These are phyloP conservation scores for Xenoacremonium recifei DNA, from an alignment of 2,329 filamentous ascomycete genomes.

Conservation along the genomic window DNA sequence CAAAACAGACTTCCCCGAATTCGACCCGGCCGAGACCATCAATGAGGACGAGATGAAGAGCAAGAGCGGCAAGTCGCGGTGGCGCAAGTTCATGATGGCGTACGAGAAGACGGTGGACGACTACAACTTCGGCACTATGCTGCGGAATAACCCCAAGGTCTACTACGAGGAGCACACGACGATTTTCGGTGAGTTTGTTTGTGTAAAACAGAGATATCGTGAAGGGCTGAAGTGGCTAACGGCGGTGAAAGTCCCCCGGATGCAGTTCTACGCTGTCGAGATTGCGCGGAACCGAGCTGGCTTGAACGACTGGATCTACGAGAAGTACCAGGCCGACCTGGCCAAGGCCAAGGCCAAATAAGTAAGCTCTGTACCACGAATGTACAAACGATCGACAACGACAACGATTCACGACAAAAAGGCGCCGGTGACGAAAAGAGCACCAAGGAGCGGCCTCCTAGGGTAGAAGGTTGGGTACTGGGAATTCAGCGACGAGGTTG, in stretches of 20 bases:
- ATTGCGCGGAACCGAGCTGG: slow-evolving; percentile 75
- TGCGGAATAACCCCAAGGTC: slow-evolving; percentile 71
- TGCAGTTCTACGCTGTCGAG: slow-evolving; percentile 56
- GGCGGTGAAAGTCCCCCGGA: slow-evolving; percentile 46
- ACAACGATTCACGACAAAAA: background rate
- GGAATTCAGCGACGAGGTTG: too few relatives aligned
- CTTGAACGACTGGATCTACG: slow-evolving; percentile 96
- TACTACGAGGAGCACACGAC: slow-evolving; percentile 89
- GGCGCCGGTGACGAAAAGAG: too few relatives aligned
- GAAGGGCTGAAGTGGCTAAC: background rate
- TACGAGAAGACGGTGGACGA: slow-evolving; percentile 97
- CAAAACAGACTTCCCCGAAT: slow-evolving; percentile 84
- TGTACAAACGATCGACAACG: background rate
- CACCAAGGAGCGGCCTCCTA: too few relatives aligned
- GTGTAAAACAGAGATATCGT: background rate
- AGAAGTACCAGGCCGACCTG: slow-evolving; percentile 68
- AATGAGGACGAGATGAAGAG: slow-evolving; percentile 97
- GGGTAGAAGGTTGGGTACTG: too few relatives aligned
- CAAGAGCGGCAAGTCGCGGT: slow-evolving; percentile 88
- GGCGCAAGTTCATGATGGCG: slow-evolving; percentile 89
- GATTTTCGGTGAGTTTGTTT: slow-evolving; percentile 72
- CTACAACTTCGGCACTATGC: slow-evolving; percentile 96
- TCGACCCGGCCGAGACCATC: slow-evolving; percentile 77
- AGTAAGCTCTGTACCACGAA: slow-evolving; percentile 4
- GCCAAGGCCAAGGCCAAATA: slow-evolving; percentile 17